These are phyloP conservation scores for Marasmius tenuissimus DNA, from an alignment of 1,284 basidiomycete genomes.

Conservation along the genomic window DNA sequence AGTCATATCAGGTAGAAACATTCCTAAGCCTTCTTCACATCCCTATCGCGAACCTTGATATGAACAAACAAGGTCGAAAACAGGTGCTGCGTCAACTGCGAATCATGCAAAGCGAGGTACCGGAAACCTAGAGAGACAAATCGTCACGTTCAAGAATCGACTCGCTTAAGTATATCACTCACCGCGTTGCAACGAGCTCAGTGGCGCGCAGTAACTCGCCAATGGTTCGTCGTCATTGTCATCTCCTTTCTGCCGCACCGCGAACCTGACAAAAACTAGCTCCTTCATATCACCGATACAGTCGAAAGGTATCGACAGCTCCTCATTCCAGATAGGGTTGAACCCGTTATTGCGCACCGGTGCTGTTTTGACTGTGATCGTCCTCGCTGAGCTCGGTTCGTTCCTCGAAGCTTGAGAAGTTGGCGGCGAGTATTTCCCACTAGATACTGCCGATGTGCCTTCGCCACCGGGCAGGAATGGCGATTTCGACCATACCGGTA, in stretches of 20 bases:
- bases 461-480: constrained; percentile 27
- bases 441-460: constrained; percentile 7
- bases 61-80: constrained; percentile 88
- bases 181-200: constrained; percentile 74
- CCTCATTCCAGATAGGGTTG: constrained; percentile 87
- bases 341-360: constrained; percentile 84
- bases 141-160: not conserved
- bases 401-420: constrained; percentile 18
- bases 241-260: constrained; percentile 64
- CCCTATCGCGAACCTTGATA: constrained; percentile 49
- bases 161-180: not conserved
- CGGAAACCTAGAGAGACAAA: constrained; percentile 64
- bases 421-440: constrained; percentile 21
- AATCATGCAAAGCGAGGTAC: constrained; percentile 84
- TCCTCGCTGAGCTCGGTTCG: constrained; percentile 40
- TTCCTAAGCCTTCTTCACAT: constrained; percentile 1
- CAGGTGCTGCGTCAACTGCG: constrained; percentile 78
- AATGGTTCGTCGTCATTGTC: constrained; percentile 65
- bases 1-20: not conserved
- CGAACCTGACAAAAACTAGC: constrained; percentile 80
- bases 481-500: constrained; percentile 67
- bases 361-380: constrained; percentile 55
- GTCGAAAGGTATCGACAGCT: constrained; percentile 68
- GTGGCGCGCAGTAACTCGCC: constrained; percentile 67
- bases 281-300: constrained; percentile 78